phyloP scores from a whole-genome alignment of 345 rosid genomes.

The Brassica napus region Da-Ae NC_063451.1:42531001-42531500 shows the following conservation, averaged over 20 bases:
- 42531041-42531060: conserved; percentile 12
- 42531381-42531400: neutral
- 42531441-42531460: neutral
- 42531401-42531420: conserved; percentile 1
- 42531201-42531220: conserved; percentile 12
- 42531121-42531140: conserved; percentile 33
- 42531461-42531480: conserved; percentile 15
- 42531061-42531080: neutral
- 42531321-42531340: neutral
- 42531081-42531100: conserved; percentile 3
- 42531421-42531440: conserved; percentile 15
- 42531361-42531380: neutral
- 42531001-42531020: conserved; percentile 4
- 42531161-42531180: conserved; percentile 34
- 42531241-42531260: conserved; percentile 8
- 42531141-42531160: conserved; percentile 26
- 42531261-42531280: conserved; percentile 7
- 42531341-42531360: neutral
- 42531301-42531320: conserved; percentile 22
- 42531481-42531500: conserved; percentile 22
- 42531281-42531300: neutral
- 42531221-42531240: neutral
- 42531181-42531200: conserved; percentile 56
- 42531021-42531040: neutral
- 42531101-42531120: conserved; percentile 17